Conservation (phyloP, 768 basidiomycete genomes). For the Cubamyces lactineus region DNA sequence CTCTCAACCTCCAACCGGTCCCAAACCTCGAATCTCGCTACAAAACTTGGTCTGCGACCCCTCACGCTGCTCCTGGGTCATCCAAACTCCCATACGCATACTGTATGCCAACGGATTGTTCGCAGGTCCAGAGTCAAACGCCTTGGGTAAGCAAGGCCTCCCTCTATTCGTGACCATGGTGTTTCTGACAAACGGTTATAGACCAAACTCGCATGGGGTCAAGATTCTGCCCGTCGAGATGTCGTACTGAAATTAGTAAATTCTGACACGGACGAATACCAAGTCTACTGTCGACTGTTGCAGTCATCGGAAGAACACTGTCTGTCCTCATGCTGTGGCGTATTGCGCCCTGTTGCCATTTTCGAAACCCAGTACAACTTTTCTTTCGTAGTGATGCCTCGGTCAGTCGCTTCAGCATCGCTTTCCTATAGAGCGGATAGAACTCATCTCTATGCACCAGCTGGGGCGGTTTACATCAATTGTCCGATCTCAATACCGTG, state of each 20-base stretch:
- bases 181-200: too few species aligned
- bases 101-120: too few species aligned
- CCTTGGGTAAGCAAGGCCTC: too few species aligned
- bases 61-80: too few species aligned
- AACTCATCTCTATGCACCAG: not conserved
- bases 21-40: too few species aligned
- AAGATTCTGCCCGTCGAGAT: not conserved
- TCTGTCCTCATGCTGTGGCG: not conserved
- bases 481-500: not conserved
- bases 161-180: too few species aligned
- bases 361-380: not conserved
- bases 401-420: not conserved
- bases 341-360: slow-evolving; percentile 1
- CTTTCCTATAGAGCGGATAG: too few species aligned
- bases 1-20: too few species aligned
- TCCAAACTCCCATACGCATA: too few species aligned
- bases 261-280: not conserved
- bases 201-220: not conserved
- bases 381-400: slow-evolving; percentile 4
- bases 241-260: slow-evolving; percentile 1
- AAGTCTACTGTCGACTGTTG: not conserved
- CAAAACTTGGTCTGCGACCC: too few species aligned
- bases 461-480: not conserved
- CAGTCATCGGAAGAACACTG: not conserved
- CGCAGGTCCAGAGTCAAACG: too few species aligned